Percentiles rank a stretch among this genome's conserved stretches.
These are phyloP conservation scores for Sporothrix brasiliensis DNA, from an alignment of 2,329 filamentous ascomycete genomes.

Conservation along the genomic window DNA sequence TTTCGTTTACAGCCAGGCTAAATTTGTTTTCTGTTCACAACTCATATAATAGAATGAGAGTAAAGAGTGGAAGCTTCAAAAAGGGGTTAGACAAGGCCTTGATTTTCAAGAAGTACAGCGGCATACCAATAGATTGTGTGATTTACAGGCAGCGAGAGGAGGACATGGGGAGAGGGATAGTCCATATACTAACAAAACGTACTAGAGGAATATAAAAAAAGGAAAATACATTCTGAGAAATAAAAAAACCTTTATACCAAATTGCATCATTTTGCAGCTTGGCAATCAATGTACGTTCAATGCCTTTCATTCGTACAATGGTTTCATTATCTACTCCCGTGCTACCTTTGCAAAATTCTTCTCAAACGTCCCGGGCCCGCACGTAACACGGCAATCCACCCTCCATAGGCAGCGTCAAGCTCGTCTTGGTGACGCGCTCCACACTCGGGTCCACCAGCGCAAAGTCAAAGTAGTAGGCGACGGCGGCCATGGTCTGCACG, in stretches of 20 bases:
- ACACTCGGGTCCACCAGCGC: slow-evolving; percentile 39
- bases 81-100: too few relatives aligned
- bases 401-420: slow-evolving; percentile 66
- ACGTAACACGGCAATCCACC: slow-evolving; percentile 58
- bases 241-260: too few relatives aligned
- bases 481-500: slow-evolving; percentile 56
- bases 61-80: not conserved
- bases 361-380: slow-evolving; percentile 30
- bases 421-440: slow-evolving; percentile 61
- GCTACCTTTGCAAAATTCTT: too few relatives aligned
- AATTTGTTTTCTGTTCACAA: not conserved
- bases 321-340: not conserved
- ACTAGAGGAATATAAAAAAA: not conserved
- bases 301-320: not conserved
- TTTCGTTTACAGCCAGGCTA: not conserved
- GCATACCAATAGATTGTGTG: slow-evolving; percentile 12
- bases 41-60: not conserved
- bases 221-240: not conserved
- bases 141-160: slow-evolving; percentile 3
- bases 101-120: not conserved
- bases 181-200: not conserved
- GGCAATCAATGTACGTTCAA: too few relatives aligned
- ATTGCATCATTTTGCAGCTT: too few relatives aligned
- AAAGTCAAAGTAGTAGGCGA: slow-evolving; percentile 57
- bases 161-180: not conserved